Base-by-base conservation (phyloP, 1,139 yeast species). In the Yamadazyma membranifaciens region DNA sequence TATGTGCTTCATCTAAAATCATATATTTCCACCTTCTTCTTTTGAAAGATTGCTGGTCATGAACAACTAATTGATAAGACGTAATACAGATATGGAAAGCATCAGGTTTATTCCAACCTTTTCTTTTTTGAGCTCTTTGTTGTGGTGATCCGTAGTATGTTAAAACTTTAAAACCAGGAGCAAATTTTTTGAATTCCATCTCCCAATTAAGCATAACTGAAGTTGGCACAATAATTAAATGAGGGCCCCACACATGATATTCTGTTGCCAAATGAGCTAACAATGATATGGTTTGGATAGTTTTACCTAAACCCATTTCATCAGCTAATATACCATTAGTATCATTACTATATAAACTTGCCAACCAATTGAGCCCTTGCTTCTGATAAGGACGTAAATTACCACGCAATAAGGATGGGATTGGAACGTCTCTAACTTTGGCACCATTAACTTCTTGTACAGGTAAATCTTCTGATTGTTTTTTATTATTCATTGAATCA, bases 141-240 rank as follows among this genome's bases (percentile, higher is more conserved):
- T 87, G 96, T 0, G 98, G 98, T n/a, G 94, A 83, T 0, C 99
- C 99, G 57, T 92, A 94, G 60, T 94, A 94, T 0, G 98, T 92
- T 60, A 94, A 61, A 1, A 94, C 95, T 59, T 94, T 92, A 62
- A 94, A 86, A 0, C 98, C 99, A 0, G 99, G 99, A 1, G 98
- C 98, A 71, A 94, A 94, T 52, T 96, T 81, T 57, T 92, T 94
- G 66, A 94, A 91, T 59, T 94, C 99, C 97, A 92, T 91, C 60
- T 94, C 99, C 99, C 99, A 94, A 59, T 94, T 94, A 42, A 94
- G 79, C 83, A 94, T 83, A n/a, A 94, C 99, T 14, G 97, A 88
- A 0, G 99, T 94, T 2, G 99, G 99, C 3, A 94, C 99, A 45
- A 94, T 81, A 62, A 94, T 91, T 41, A 94, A 69, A 67, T 94